phyloP scores from a whole-genome alignment of 176 grass and related monocot species.

The Eragrostis curvula region DNA sequence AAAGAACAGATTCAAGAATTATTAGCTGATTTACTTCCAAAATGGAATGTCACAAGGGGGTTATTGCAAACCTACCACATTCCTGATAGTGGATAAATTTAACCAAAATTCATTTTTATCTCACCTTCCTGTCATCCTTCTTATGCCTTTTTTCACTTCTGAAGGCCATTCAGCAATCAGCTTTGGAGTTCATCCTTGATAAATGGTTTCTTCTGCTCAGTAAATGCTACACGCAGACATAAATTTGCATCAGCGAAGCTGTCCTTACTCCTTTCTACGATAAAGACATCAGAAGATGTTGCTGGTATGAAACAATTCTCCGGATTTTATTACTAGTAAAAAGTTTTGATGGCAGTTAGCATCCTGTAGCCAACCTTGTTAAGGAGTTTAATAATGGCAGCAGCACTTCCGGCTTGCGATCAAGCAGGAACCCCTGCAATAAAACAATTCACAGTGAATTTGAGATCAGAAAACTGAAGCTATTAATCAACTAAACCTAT shows the following conservation, averaged over 20 bases:
- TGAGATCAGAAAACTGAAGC: conserved; percentile 21
- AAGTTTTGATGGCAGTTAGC: conserved; percentile 21
- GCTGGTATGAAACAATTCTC: conserved; percentile 26
- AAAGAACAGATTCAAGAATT: background rate
- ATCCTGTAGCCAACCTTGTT: conserved; percentile 59
- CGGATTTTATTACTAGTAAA: conserved; percentile 29
- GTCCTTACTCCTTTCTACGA: background rate
- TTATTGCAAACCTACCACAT: background rate
- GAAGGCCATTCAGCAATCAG: conserved; percentile 82
- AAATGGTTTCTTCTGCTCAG: conserved; percentile 66
- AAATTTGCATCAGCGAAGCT: conserved; percentile 24
- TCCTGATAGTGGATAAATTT: background rate
- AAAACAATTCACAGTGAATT: conserved; percentile 23
- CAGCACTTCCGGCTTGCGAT: conserved; percentile 77
- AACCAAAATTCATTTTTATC: conserved; percentile 19
- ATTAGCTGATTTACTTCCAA: background rate
- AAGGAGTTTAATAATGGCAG: conserved; percentile 73
- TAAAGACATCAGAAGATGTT: background rate
- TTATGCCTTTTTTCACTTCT: conserved; percentile 72
- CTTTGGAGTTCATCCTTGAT: conserved; percentile 83
- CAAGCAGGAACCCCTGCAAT: conserved; percentile 85
- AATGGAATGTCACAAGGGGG: background rate
- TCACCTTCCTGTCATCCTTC: conserved; percentile 83
- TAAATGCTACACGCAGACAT: conserved; percentile 60
- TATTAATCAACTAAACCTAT: background rate